Evolutionary conservation across 1,284 basidiomycete species (phyloP).

Genomic region (Malassezia globosa): DNA sequence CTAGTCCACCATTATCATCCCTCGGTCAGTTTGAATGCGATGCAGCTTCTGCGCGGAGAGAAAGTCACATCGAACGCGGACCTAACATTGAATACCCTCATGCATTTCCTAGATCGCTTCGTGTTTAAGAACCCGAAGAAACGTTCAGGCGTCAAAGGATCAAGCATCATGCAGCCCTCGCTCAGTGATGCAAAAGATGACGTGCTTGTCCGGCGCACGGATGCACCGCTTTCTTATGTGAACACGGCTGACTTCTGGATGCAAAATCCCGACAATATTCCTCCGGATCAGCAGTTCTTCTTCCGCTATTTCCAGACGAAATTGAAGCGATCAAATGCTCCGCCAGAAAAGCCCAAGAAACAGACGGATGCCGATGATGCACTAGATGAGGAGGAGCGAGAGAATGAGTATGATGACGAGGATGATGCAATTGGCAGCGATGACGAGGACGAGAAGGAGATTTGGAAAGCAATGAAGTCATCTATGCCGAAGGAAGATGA

Average conservation of each 20-base stretch:
- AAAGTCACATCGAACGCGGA: conserved; percentile 69
- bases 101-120: conserved; percentile 77
- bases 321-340: conserved; percentile 25
- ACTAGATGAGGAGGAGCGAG: conserved; percentile 23
- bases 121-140: conserved; percentile 96
- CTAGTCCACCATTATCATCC: conserved; percentile 81
- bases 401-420: conserved; percentile 9
- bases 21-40: conserved; percentile 73
- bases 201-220: conserved; percentile 51
- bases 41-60: conserved; percentile 64
- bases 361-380: conserved; percentile 48
- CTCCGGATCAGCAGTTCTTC: conserved; percentile 59
- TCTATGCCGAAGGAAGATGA: conserved; percentile 53
- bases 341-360: conserved; percentile 24
- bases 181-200: conserved; percentile 52
- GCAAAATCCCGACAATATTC: conserved; percentile 62
- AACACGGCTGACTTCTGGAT: conserved; percentile 72
- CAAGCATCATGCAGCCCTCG: conserved; percentile 71
- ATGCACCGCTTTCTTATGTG: conserved; percentile 53
- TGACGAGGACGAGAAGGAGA: conserved; percentile 46
- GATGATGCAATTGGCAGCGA: conserved; percentile 27
- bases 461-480: conserved; percentile 50
- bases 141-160: conserved; percentile 62
- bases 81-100: conserved; percentile 80
- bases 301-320: conserved; percentile 43